Conservation (phyloP, 2,329 filamentous ascomycete genomes). For the Apiospora malaysiana region DNA sequence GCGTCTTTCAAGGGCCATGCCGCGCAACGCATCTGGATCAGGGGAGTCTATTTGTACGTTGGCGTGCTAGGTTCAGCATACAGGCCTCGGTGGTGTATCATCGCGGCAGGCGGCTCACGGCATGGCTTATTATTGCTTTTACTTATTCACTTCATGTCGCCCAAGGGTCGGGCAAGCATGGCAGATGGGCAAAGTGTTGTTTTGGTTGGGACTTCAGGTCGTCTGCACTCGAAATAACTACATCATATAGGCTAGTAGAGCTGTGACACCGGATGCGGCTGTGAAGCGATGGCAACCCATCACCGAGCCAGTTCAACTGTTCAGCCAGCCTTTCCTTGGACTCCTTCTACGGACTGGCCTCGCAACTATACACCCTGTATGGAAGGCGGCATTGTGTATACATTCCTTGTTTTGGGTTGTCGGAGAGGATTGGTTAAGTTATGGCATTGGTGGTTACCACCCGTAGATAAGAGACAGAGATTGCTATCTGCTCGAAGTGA, state of each 20-base stretch:
- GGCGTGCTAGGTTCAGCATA: slow-evolving; percentile 2
- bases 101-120: neutral
- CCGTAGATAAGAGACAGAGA: slow-evolving; percentile 8
- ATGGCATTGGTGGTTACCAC: neutral
- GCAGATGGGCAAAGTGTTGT: neutral
- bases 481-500: slow-evolving; percentile 6
- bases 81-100: slow-evolving; percentile 1
- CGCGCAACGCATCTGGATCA: slow-evolving; percentile 4
- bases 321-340: neutral
- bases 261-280: neutral
- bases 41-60: slow-evolving; percentile 4
- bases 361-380: neutral
- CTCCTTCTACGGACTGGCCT: neutral
- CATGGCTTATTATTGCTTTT: neutral
- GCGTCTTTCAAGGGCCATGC: neutral
- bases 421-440: neutral
- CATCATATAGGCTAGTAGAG: neutral
- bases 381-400: slow-evolving; percentile 1
- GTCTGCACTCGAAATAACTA: neutral
- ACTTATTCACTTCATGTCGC: neutral
- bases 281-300: neutral
- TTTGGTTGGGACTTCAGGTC: neutral
- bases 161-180: neutral
- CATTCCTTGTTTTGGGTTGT: slow-evolving; percentile 7
- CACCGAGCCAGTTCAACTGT: neutral